Percentiles rank a stretch among this genome's conserved stretches.
phyloP scores from a whole-genome alignment of 2,329 filamentous ascomycete species.

The Cladosporium sp. region DNA sequence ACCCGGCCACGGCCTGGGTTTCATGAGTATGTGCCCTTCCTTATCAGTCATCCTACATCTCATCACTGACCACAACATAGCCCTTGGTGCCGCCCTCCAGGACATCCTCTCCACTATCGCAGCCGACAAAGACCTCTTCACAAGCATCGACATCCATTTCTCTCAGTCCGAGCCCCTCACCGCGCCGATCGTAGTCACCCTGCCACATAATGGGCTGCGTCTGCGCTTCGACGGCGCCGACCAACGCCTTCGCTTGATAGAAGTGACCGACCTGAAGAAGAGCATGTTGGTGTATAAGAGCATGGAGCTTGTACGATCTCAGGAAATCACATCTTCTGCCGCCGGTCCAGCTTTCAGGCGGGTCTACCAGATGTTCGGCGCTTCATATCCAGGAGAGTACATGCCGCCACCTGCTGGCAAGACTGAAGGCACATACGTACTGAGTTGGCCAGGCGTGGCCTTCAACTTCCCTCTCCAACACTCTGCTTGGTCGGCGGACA shows the following conservation, averaged over 20 bases:
- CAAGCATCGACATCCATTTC: constrained; percentile 76
- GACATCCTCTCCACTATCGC: constrained; percentile 80
- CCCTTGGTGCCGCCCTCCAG: constrained; percentile 85
- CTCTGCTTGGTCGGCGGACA: constrained; percentile 67
- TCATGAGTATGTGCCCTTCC: constrained; percentile 32
- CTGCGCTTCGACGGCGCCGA: constrained; percentile 91
- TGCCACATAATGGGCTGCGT: constrained; percentile 82
- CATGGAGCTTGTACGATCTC: constrained; percentile 69
- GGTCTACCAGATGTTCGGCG: constrained; percentile 88
- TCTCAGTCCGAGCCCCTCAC: constrained; percentile 69
- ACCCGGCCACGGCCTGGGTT: constrained; percentile 32
- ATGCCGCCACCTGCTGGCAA: constrained; percentile 56
- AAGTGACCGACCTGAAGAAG: constrained; percentile 85
- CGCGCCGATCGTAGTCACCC: constrained; percentile 67
- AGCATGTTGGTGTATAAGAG: constrained; percentile 77
- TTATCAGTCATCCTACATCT: not conserved
- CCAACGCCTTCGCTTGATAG: constrained; percentile 84
- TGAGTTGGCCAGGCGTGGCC: constrained; percentile 91
- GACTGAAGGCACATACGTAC: constrained; percentile 69
- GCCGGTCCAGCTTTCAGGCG: constrained; percentile 28
- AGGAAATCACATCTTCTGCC: constrained; percentile 31
- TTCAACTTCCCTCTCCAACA: constrained; percentile 80
- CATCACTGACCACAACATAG: constrained; percentile 42
- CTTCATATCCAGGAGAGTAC: constrained; percentile 91
- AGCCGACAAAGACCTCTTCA: constrained; percentile 80